Percentiles rank a stretch among this genome's conserved stretches.
Conservation (phyloP, 176 grass and related monocot genomes). For the Leersia perrieri region DNA sequence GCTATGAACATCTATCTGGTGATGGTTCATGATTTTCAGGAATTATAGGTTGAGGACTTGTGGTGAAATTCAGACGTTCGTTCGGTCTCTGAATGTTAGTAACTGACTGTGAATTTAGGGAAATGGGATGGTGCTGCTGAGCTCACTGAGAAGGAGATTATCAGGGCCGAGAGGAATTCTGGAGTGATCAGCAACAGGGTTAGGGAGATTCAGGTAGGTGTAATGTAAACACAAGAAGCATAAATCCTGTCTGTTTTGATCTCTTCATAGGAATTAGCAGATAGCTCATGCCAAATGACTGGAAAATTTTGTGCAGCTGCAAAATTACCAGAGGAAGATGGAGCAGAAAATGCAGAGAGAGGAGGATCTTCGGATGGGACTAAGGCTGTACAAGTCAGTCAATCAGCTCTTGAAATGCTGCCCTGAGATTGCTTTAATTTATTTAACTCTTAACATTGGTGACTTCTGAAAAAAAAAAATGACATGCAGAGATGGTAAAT, state of each 20-base stretch:
- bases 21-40: background rate
- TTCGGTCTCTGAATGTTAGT: background rate
- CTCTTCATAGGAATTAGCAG: background rate
- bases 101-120: constrained; percentile 49
- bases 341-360: constrained; percentile 77
- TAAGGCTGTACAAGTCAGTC: constrained; percentile 87
- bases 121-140: constrained; percentile 49
- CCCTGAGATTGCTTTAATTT: constrained; percentile 5
- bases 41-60: background rate
- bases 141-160: constrained; percentile 91
- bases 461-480: constrained; percentile 7
- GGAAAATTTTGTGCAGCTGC: constrained; percentile 47
- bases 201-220: constrained; percentile 83
- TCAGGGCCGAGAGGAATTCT: constrained; percentile 91
- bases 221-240: background rate
- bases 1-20: background rate
- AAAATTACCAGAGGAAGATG: constrained; percentile 86
- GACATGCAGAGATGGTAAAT: constrained; percentile 44
- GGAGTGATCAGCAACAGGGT: constrained; percentile 81
- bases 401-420: background rate
- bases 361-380: constrained; percentile 66
- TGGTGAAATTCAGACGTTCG: background rate
- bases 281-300: background rate
- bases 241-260: background rate
- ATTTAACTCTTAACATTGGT: too few species aligned